Evolutionary conservation across 176 grass and related monocot species (phyloP), one percentile per base, ranked within the genome.

Genomic region (Puccinellia tenuiflora): DNA sequence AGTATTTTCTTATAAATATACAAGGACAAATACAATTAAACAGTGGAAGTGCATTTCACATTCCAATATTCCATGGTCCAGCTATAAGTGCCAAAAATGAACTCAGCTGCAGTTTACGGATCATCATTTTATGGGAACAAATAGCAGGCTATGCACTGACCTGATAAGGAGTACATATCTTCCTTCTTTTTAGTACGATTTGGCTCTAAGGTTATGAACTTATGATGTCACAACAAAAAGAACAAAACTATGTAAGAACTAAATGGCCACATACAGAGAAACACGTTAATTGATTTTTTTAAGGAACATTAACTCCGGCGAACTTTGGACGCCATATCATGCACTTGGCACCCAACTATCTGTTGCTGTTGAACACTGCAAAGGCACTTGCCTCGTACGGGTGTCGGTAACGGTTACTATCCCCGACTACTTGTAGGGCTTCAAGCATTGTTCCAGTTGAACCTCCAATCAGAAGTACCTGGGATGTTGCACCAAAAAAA

Each of bases 381-480:
- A 68, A 20, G n/a, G 5, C 21, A 75, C 73, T 91, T 88, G 78
- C 95, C 73, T 97, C 90, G 21, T 88, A 86, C 15, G 76, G 51
- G 43, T 82, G 77, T 28, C 5, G 67, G 77, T 90, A 89, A 60
- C 52, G 82, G 52, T 77, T 77, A 47, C 71, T 88, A 53, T 92
- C 88, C 29, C 92, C 95, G 26, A 98, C 86, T n/a, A 98, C 90
- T 62, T 98, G 87, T 24, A 98, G 76, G 64, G 90, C 59, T 89
- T 98, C 86, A 55, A 98, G 95, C 95, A 98, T 98, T 31, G 86
- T 95, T 40, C 92, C 84, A 60, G 92, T 98, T 73, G 95, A 92
- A 13, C 92, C 95, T 77, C 95, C 92, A 48, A 94, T 94, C 26
- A 98, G 62, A 50, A 95, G 89, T 50, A 98, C 95, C 95, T 94